Conservation (phyloP, 1,284 basidiomycete species). For the Inonotus hispidus region DNA sequence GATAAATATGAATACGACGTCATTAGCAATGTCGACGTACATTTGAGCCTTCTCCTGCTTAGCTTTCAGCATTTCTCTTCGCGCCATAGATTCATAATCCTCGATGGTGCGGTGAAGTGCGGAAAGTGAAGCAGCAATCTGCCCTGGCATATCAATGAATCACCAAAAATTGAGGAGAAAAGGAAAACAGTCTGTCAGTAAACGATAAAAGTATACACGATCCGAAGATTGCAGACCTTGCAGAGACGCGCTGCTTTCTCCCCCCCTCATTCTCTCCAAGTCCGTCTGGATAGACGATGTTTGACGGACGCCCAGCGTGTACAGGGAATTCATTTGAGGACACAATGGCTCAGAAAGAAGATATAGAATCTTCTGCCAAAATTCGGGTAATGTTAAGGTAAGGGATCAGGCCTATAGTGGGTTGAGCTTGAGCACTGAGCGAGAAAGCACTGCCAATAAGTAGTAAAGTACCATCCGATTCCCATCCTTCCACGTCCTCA, state of each 20-base stretch:
- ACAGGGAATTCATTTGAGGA: constrained; percentile 28
- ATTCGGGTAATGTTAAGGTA: too few species aligned
- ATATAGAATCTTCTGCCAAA: too few species aligned
- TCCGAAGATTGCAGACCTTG: constrained; percentile 55
- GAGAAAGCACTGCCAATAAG: too few species aligned
- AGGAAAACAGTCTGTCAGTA: not conserved
- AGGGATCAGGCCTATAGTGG: too few species aligned
- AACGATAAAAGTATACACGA: not conserved
- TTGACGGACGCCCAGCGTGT: constrained; percentile 89
- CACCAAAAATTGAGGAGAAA: not conserved
- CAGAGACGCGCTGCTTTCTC: constrained; percentile 74
- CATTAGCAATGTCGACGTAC: constrained; percentile 41
- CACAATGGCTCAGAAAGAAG: too few species aligned
- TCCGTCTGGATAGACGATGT: constrained; percentile 85
- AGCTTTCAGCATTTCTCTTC: constrained; percentile 88
- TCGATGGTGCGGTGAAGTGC: constrained; percentile 90
- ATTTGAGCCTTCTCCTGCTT: constrained; percentile 93
- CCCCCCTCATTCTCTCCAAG: constrained; percentile 73
- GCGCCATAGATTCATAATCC: constrained; percentile 94
- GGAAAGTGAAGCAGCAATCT: constrained; percentile 91
- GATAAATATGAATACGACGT: not conserved
- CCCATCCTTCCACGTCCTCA: too few species aligned
- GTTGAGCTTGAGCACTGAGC: too few species aligned
- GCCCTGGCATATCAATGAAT: constrained; percentile 50
- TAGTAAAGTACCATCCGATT: too few species aligned